Percentiles rank a stretch among this genome's conserved stretches.
phyloP scores from a whole-genome alignment of 2,329 filamentous ascomycete genomes.

The Epichloe scottii region DNA sequence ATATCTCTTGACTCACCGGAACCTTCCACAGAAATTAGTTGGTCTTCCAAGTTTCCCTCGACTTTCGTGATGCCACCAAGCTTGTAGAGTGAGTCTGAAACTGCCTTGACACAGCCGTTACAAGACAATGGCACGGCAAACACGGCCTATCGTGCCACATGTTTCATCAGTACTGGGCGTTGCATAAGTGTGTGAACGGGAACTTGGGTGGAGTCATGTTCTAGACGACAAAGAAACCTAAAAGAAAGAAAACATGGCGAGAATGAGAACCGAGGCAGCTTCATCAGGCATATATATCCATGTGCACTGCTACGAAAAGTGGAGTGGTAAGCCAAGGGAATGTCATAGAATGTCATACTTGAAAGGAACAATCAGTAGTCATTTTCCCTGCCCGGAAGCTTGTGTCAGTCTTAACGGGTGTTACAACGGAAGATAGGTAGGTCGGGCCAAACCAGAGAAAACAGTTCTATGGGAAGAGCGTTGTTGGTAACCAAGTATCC shows the following conservation, averaged over 20 bases:
- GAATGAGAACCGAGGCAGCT: not conserved
- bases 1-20: slow-evolving; percentile 42
- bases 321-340: not conserved
- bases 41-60: slow-evolving; percentile 67
- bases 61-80: slow-evolving; percentile 73
- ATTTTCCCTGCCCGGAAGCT: slow-evolving; percentile 20
- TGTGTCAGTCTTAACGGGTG: not conserved
- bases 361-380: slow-evolving; percentile 32
- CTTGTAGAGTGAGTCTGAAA: slow-evolving; percentile 66
- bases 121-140: slow-evolving; percentile 94
- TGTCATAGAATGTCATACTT: slow-evolving; percentile 26
- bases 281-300: not conserved
- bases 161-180: slow-evolving; percentile 21
- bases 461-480: slow-evolving; percentile 9
- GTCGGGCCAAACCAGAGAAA: not conserved
- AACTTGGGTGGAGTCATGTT: slow-evolving; percentile 8
- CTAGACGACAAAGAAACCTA: not conserved
- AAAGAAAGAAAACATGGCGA: not conserved
- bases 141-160: slow-evolving; percentile 51
- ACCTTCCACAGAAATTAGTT: slow-evolving; percentile 75
- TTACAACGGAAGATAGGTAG: slow-evolving; percentile 1
- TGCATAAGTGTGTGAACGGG: not conserved
- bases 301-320: not conserved
- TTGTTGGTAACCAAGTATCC: slow-evolving; percentile 18
- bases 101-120: slow-evolving; percentile 74